Conservation (phyloP, 2,329 filamentous ascomycete genomes). For the Botryosphaeria dothidea region DNA sequence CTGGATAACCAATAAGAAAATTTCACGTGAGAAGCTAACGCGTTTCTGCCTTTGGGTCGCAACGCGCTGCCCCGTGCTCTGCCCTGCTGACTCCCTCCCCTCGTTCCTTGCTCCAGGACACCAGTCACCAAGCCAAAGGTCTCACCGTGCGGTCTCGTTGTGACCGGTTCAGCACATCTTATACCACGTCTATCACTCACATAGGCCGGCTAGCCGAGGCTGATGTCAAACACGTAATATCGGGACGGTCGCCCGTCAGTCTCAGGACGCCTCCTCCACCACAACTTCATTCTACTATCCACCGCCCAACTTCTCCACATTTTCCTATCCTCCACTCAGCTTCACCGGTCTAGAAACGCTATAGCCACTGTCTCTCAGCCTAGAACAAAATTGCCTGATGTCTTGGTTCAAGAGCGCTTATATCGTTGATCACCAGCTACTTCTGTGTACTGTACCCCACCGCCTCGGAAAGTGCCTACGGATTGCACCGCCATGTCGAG, state of each 20-base stretch:
- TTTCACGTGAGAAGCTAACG: background rate
- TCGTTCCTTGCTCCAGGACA: background rate
- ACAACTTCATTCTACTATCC: background rate
- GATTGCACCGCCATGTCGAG: background rate
- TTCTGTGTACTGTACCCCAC: background rate
- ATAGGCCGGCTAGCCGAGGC: background rate
- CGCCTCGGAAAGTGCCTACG: background rate
- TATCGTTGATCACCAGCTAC: background rate
- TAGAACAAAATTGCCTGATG: background rate
- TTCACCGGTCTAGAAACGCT: background rate
- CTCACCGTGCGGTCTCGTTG: too few relatives aligned
- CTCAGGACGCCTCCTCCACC: conserved; percentile 4
- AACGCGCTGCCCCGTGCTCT: background rate
- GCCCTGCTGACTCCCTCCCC: background rate
- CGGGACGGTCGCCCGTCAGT: background rate
- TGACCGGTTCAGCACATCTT: too few relatives aligned
- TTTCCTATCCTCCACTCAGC: background rate
- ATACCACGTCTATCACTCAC: too few relatives aligned
- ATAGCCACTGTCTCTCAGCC: background rate
- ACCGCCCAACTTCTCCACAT: background rate
- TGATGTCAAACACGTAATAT: background rate
- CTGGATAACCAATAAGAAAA: background rate
- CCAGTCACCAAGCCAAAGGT: too few relatives aligned
- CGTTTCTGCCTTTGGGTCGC: background rate
- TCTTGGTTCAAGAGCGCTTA: background rate